Percentiles rank a stretch among this genome's conserved stretches.
These are phyloP conservation scores for Tetrastigma voinierianum DNA, from an alignment of 164 flowering plant species.

Conservation along the genomic window DNA sequence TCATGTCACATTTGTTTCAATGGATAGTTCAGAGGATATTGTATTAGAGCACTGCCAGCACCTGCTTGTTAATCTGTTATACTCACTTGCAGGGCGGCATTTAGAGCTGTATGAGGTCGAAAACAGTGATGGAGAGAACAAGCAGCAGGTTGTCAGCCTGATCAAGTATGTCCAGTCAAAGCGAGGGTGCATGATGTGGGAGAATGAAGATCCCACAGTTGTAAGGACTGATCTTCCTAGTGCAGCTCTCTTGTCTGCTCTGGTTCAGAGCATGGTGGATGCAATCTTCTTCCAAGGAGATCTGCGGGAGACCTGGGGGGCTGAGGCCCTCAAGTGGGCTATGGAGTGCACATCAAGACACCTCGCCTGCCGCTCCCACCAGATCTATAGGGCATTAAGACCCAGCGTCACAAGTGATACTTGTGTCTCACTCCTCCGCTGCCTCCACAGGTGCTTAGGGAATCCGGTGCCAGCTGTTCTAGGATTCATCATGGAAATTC, in stretches of 20 bases:
- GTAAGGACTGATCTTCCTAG: constrained; percentile 83
- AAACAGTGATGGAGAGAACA: constrained; percentile 91
- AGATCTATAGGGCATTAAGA: constrained; percentile 89
- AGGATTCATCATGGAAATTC: constrained; percentile 91
- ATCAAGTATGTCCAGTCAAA: constrained; percentile 98
- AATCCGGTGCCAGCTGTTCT: constrained; percentile 90
- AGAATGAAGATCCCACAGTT: constrained; percentile 93
- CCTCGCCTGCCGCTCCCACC: constrained; percentile 97
- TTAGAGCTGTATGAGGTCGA: constrained; percentile 94
- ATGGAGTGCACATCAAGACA: constrained; percentile 99
- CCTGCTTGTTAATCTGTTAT: constrained; percentile 88
- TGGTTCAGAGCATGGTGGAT: constrained; percentile 98
- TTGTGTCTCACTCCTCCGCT: constrained; percentile 88
- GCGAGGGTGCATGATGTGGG: constrained; percentile 99
- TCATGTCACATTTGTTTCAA: constrained; percentile 95
- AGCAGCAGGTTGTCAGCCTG: constrained; percentile 94
- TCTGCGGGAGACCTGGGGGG: constrained; percentile 97
- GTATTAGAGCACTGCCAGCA: constrained; percentile 98
- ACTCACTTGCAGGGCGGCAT: constrained; percentile 96
- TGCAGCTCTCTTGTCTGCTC: constrained; percentile 94
- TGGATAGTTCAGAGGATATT: constrained; percentile 99
- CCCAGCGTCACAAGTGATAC: constrained; percentile 95
- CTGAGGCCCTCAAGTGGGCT: constrained; percentile 98
- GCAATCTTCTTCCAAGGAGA: constrained; percentile 99
- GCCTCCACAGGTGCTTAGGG: constrained; percentile 88